Percentiles rank a stretch among this genome's conserved stretches.
phyloP scores from a whole-genome alignment of 2,329 filamentous ascomycete species.

The Penicillium italicum region DNA sequence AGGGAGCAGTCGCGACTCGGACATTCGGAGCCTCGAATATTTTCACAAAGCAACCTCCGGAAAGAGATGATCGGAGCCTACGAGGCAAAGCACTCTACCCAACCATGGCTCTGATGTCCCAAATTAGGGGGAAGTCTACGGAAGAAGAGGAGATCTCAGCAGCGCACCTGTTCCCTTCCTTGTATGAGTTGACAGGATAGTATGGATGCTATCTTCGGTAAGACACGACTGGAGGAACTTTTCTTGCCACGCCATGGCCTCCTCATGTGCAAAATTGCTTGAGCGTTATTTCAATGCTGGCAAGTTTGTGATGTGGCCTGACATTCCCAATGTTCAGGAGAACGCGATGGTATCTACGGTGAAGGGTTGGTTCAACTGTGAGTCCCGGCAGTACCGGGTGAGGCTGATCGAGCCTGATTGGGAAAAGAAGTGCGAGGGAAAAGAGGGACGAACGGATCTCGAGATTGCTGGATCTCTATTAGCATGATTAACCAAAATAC shows the following conservation, averaged over 20 bases:
- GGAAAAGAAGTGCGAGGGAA: neutral
- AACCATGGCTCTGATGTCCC: slow-evolving; percentile 1
- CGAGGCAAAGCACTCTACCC: neutral
- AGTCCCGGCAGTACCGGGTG: neutral
- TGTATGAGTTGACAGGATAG: slow-evolving; percentile 14
- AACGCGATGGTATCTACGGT: neutral
- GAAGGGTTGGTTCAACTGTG: neutral
- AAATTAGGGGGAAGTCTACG: neutral
- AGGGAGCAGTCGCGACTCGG: no score
- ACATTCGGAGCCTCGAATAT: no score
- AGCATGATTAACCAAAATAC: neutral
- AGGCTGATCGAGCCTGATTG: neutral
- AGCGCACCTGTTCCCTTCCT: slow-evolving; percentile 15
- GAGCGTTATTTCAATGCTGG: slow-evolving; percentile 9
- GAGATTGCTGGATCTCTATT: neutral
- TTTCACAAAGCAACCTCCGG: no score
- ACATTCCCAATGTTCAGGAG: neutral
- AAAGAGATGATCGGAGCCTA: neutral
- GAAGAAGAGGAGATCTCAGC: neutral
- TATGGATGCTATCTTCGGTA: slow-evolving; percentile 22
- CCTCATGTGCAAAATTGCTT: neutral
- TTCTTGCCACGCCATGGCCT: slow-evolving; percentile 17
- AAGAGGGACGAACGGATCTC: neutral
- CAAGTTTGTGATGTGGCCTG: slow-evolving; percentile 13
- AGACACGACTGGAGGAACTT: slow-evolving; percentile 9